These are phyloP conservation scores for Laguncularia racemosa DNA, from an alignment of 345 rosid genomes.

Conservation along the genomic window DNA sequence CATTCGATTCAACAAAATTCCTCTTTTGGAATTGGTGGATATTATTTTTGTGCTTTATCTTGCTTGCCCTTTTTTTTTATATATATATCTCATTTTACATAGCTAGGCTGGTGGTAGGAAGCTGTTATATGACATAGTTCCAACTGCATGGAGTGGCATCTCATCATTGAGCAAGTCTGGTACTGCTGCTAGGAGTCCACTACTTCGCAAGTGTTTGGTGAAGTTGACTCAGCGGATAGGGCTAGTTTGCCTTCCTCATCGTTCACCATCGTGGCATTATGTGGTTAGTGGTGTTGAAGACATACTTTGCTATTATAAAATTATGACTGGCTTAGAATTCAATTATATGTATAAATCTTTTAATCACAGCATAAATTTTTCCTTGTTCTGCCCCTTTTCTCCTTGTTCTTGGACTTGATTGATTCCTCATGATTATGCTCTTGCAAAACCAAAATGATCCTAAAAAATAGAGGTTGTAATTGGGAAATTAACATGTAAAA, in stretches of 20 bases:
- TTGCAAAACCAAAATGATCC: too few relatives aligned
- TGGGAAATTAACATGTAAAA: too few relatives aligned
- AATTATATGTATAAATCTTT: too few relatives aligned
- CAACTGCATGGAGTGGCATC: slow-evolving; percentile 53
- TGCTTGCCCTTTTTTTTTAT: slow-evolving; percentile 5
- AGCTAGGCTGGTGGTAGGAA: slow-evolving; percentile 71
- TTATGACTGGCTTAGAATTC: too few relatives aligned
- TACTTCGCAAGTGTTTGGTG: slow-evolving; percentile 79
- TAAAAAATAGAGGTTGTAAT: too few relatives aligned
- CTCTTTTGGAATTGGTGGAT: not conserved
- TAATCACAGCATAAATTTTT: too few relatives aligned
- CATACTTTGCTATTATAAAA: too few relatives aligned
- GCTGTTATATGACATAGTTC: slow-evolving; percentile 52
- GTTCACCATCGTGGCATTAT: slow-evolving; percentile 74
- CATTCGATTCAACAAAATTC: too few relatives aligned
- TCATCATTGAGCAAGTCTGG: slow-evolving; percentile 51
- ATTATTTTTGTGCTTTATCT: not conserved
- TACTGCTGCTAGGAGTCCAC: slow-evolving; percentile 58
- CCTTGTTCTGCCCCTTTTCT: too few relatives aligned
- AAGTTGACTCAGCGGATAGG: slow-evolving; percentile 88
- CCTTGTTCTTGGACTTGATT: too few relatives aligned
- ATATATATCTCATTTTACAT: slow-evolving; percentile 21
- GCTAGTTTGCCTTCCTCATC: slow-evolving; percentile 78
- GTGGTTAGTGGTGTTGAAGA: slow-evolving; percentile 46
- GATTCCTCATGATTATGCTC: too few relatives aligned